Conservation (phyloP, 352 stramenopile species). For the Phytophthora tentaculata region DNA sequence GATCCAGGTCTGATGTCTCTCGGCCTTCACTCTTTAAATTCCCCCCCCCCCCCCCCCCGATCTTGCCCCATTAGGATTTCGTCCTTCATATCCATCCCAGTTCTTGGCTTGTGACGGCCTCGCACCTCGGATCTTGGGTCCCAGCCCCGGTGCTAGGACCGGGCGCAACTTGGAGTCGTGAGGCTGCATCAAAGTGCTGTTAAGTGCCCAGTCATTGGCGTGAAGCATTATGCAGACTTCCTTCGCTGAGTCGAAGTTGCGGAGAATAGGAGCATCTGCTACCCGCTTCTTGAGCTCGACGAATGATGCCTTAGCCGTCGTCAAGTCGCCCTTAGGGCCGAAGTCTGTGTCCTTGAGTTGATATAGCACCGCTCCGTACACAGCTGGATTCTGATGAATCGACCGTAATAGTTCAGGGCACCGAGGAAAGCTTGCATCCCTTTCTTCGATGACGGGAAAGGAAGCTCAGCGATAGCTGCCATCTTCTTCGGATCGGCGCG, state of each 20-base stretch:
- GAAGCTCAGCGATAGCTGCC: neutral
- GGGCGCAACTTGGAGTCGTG: too few relatives aligned
- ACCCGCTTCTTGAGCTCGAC: neutral
- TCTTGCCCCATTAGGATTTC: too few relatives aligned
- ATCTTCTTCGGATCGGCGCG: slow-evolving; percentile 1
- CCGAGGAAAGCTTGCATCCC: slow-evolving; percentile 1
- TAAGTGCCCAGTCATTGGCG: neutral
- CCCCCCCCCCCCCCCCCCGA: too few relatives aligned
- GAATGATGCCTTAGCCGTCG: neutral
- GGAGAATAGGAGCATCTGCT: neutral
- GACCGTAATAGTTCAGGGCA: slow-evolving; percentile 6
- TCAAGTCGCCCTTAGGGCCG: neutral
- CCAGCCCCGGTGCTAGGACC: too few relatives aligned
- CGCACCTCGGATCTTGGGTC: too few relatives aligned
- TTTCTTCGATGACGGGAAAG: neutral
- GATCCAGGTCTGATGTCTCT: too few relatives aligned
- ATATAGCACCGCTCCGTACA: neutral
- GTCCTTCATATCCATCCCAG: too few relatives aligned
- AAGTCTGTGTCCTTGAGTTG: neutral
- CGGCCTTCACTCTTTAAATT: too few relatives aligned
- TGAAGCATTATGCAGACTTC: neutral
- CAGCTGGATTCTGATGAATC: neutral
- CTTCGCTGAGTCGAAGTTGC: neutral
- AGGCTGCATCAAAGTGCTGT: neutral
- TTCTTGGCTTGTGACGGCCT: too few relatives aligned